Conservation (phyloP, 345 rosid species). For the Heritiera littoralis region DNA sequence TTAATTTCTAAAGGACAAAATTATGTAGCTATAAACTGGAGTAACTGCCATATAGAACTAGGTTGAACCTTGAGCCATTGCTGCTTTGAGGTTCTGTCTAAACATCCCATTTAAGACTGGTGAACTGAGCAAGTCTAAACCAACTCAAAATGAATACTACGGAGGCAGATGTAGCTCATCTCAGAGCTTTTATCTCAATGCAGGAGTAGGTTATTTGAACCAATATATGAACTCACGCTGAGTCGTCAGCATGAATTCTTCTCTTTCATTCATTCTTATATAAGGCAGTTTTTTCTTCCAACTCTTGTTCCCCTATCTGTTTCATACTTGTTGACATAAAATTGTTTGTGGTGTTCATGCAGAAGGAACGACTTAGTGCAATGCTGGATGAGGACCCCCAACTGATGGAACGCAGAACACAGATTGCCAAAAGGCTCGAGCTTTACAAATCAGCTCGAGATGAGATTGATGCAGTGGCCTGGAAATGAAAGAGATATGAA, state of each 20-base stretch:
- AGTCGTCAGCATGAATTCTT: too few species aligned
- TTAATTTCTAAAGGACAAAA: background rate
- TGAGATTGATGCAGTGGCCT: slow-evolving; percentile 90
- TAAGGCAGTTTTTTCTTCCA: too few species aligned
- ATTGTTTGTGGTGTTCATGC: slow-evolving; percentile 25
- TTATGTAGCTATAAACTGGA: background rate
- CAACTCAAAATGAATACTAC: background rate
- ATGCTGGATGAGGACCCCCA: slow-evolving; percentile 99
- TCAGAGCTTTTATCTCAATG: too few species aligned
- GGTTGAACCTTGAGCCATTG: background rate
- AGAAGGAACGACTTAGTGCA: slow-evolving; percentile 88
- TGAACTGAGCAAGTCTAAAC: background rate
- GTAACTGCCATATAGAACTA: background rate
- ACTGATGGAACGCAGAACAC: slow-evolving; percentile 80
- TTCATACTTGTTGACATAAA: background rate
- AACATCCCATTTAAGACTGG: background rate
- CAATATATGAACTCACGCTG: too few species aligned
- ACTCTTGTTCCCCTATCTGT: background rate
- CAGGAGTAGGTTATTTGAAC: too few species aligned
- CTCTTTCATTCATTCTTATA: too few species aligned
- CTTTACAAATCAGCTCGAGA: slow-evolving; percentile 96
- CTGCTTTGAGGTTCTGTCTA: background rate
- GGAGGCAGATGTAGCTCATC: background rate
- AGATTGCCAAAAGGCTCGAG: slow-evolving; percentile 83
- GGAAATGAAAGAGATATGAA: slow-evolving; percentile 54